Evolutionary conservation across 495 filamentous ascomycete genomes (phyloP).

Genomic region (Tuber borchii): DNA sequence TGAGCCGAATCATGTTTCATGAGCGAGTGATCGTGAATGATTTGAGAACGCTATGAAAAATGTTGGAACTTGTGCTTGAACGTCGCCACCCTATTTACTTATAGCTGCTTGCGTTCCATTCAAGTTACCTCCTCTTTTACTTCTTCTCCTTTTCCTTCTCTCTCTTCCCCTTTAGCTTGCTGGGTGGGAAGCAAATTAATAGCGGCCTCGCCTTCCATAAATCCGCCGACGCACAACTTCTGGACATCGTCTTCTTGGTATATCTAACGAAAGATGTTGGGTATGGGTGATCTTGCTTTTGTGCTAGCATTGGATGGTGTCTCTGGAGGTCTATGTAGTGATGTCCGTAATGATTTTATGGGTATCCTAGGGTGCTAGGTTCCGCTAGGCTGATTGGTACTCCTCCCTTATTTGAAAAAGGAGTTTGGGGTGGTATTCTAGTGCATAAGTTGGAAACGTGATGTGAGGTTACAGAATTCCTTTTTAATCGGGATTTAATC

Average conservation of each 20-base stretch:
- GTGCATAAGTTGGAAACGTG: neutral
- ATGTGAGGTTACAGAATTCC: neutral
- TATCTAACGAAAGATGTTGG: neutral
- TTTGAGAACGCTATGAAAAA: neutral
- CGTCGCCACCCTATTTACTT: too few species aligned
- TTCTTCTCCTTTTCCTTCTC: too few species aligned
- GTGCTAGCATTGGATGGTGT: neutral
- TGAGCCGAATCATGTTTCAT: constrained; percentile 3
- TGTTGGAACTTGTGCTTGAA: too few species aligned
- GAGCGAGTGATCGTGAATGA: neutral
- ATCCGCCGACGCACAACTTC: too few species aligned
- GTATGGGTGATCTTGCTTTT: neutral
- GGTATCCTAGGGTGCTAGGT: neutral
- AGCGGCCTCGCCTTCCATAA: too few species aligned
- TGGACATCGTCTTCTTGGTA: too few species aligned
- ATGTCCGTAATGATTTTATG: neutral
- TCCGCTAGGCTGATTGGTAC: neutral
- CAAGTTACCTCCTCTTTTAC: too few species aligned
- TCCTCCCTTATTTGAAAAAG: neutral
- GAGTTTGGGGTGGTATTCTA: neutral
- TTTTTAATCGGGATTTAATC: neutral
- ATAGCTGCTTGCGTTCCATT: too few species aligned
- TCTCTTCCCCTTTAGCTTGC: too few species aligned
- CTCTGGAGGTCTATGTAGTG: neutral
- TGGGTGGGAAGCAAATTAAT: too few species aligned